Evolutionary conservation across 2,329 filamentous ascomycete genomes (phyloP).

Genomic region (Parafenestella ontariensis): DNA sequence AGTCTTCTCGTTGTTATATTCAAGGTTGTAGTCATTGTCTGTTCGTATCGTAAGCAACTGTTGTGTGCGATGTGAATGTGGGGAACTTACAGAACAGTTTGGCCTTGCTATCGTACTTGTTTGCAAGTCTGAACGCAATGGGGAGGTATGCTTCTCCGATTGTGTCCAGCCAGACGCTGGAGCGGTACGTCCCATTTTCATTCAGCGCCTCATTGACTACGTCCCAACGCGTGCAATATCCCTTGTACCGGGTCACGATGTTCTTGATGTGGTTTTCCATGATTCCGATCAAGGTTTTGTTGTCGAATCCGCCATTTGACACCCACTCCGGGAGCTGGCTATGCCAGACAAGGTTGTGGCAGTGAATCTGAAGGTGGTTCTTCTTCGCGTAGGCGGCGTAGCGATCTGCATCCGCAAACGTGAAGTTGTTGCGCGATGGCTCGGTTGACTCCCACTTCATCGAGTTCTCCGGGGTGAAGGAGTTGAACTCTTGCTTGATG

Average conservation of each 20-base stretch:
- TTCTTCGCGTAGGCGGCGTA: slow-evolving; percentile 44
- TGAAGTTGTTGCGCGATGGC: slow-evolving; percentile 48
- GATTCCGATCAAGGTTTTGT: slow-evolving; percentile 50
- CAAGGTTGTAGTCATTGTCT: slow-evolving; percentile 70
- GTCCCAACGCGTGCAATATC: slow-evolving; percentile 50
- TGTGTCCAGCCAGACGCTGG: slow-evolving; percentile 50
- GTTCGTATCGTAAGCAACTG: not conserved
- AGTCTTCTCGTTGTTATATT: slow-evolving; percentile 58
- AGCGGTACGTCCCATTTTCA: slow-evolving; percentile 52
- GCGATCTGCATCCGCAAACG: slow-evolving; percentile 46
- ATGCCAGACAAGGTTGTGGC: slow-evolving; percentile 54
- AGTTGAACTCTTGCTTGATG: slow-evolving; percentile 39
- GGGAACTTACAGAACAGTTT: slow-evolving; percentile 55
- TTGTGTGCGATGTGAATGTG: not conserved
- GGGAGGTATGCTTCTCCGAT: slow-evolving; percentile 56
- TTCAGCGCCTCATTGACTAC: slow-evolving; percentile 52
- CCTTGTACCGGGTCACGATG: slow-evolving; percentile 49
- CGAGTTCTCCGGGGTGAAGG: slow-evolving; percentile 31
- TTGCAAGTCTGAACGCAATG: slow-evolving; percentile 53
- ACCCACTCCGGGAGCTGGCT: slow-evolving; percentile 52
- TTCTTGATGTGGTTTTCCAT: slow-evolving; percentile 53
- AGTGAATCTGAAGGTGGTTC: slow-evolving; percentile 46
- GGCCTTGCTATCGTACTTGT: slow-evolving; percentile 46
- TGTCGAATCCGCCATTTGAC: slow-evolving; percentile 45
- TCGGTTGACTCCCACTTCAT: slow-evolving; percentile 50